Evolutionary conservation across 192 early-diverging fungal species (phyloP), one percentile per base, ranked within the genome.

Genomic region (Backusella morwellensis): DNA sequence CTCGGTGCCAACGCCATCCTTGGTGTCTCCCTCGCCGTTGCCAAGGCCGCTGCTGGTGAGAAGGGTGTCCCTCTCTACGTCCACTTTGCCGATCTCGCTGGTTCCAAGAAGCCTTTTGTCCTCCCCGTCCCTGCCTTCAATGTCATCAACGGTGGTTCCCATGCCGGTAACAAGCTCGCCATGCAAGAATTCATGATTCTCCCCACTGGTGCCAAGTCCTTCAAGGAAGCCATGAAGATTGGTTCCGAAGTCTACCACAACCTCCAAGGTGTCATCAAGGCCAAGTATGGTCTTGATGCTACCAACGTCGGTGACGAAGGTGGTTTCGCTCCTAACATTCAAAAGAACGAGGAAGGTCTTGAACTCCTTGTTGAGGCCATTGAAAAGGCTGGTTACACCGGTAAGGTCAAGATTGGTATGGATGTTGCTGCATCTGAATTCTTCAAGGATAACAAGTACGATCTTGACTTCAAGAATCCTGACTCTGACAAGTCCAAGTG

Each of bases 131-230:
- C 97, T 34, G 87, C 93, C 68, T 96, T 99, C 90, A 99, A 99
- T 90, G 96, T 99, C 80, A 97, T 99, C 89, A 99, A 99, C 90
- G 97, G 97, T 82, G 97, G 97, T 74, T 95, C 94, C 72, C 97
- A 99, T 86, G 97, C 97, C 59, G 97, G 97, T 78, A 99, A 99
- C 94, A 98, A 97, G 89, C 91, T 99, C 75, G 98, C 98, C 78
- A 97, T 99, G 96, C 98, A 99, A 86, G 98, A 99, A 88, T 99
- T 98, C 90, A 99, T 99, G 98, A 99, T 99, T 80, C 86, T 98
- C 82, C 97, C 97, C 74, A 96, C 95, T 68, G 97, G 97, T 78
- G 97, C 97, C 41, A 70, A 84, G 42, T 92, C 93, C 38, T 99
- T 98, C 88, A 83, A 93, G 42, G 96, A 99, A 86, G 97, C 97